Evolutionary conservation across 257 asterid genomes (phyloP), one percentile per base, ranked within the genome.

Genomic region (Ajuga chamaepitys): DNA sequence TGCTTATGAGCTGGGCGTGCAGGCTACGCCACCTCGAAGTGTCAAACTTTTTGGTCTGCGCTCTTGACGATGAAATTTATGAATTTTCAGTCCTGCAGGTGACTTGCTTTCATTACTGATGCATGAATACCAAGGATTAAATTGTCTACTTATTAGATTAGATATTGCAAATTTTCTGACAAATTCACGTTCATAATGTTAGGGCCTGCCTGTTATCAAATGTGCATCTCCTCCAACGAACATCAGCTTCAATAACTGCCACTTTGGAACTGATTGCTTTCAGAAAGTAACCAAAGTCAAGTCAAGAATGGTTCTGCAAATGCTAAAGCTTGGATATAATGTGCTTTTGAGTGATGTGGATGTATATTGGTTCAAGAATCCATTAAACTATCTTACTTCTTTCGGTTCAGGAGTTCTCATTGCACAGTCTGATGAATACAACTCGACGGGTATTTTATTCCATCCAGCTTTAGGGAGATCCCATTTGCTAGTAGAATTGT

Each of bases 1-100:
- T 90, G 96, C 77, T 89, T 46, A 93, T 93, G 99, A 93, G 97
- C 74, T 93, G 99, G 99, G 86, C 80, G 4, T 93, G 99, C 80
- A 80, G 92, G 75, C 81, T 86, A 37, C 79, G 79, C 40, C 82
- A 63, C 68, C 95, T 93, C 32, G 78, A 70, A 75, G 70, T 93
- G 10, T 70, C 62, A 3, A 89, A 89, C 74, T 89, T 82, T 41
- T 79, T 93, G 78, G 86, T 89, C 64, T 82, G 90, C 64, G 97
- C 96, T 53, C 92, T 89, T 69, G 96, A 93, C 42, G 73, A 76
- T 28, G 92, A 93, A 70, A 67, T 83, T 53, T 90, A 88, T 42
- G 82, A 83, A 9, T 89, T 89, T 74, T 75, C 95, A 14, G 75
- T 89, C 71, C 67, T 87, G 78, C 99, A 93, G 97, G 97, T 89